These are phyloP conservation scores for Chernovozyma sophiae-reginae DNA, from an alignment of 1,139 yeast species.

Conservation along the genomic window DNA sequence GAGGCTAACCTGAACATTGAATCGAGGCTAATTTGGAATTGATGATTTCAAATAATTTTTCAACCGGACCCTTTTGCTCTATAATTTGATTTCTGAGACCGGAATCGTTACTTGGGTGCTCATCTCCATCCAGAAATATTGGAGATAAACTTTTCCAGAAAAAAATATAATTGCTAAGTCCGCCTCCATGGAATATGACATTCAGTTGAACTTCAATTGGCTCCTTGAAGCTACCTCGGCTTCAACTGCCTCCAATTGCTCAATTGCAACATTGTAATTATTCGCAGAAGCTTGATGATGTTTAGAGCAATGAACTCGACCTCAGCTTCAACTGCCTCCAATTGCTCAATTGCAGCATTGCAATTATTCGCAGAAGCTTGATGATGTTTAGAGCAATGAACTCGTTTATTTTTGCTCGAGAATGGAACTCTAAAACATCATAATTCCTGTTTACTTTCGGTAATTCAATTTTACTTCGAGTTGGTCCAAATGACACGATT, in stretches of 20 bases:
- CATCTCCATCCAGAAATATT: constrained; percentile 77
- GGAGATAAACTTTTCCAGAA: constrained; percentile 95
- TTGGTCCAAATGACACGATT: constrained; percentile 2
- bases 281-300: too few relatives aligned
- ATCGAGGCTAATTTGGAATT: constrained; percentile 84
- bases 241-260: too few relatives aligned
- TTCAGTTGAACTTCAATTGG: constrained; percentile 71
- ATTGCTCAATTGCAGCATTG: constrained; percentile 78
- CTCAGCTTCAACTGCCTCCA: constrained; percentile 64
- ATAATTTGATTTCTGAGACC: constrained; percentile 60
- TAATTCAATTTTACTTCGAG: constrained; percentile 65
- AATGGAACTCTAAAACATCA: constrained; percentile 85
- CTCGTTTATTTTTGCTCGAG: constrained; percentile 83
- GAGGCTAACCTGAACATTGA: constrained; percentile 99
- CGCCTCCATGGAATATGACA: constrained; percentile 95
- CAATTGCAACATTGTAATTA: too few relatives aligned
- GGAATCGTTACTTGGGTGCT: constrained; percentile 60
- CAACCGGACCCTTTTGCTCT: constrained; percentile 73
- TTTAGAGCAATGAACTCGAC: too few relatives aligned
- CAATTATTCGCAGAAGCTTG: constrained; percentile 90
- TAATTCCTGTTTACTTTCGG: constrained; percentile 89
- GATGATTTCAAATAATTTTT: constrained; percentile 62
- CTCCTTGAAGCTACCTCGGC: constrained; percentile 63
- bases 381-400: constrained; percentile 91
- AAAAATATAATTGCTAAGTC: constrained; percentile 79